phyloP scores from a whole-genome alignment of 2,329 filamentous ascomycete species.

The Lecanosticta acicola region DNA sequence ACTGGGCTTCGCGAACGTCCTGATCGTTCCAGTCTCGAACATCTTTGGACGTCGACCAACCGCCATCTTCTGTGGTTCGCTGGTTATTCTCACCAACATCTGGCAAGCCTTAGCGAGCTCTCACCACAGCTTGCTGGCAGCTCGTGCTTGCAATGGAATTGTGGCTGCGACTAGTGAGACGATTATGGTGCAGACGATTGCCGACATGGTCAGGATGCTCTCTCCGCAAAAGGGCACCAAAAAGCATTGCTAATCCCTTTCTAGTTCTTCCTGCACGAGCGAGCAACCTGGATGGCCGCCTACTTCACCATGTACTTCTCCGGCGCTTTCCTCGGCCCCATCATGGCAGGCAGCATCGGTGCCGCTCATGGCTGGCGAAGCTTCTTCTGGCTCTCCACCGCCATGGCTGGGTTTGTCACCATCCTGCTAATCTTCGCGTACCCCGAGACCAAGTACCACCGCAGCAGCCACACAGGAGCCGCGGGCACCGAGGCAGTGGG shows the following conservation, averaged over 20 bases:
- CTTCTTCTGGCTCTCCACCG: constrained; percentile 44
- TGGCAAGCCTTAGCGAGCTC: constrained; percentile 42
- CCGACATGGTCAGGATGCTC: constrained; percentile 31
- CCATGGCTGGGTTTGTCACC: constrained; percentile 37
- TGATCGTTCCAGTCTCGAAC: constrained; percentile 42
- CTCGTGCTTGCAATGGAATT: constrained; percentile 40
- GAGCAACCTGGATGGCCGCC: constrained; percentile 24
- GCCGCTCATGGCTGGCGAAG: constrained; percentile 40
- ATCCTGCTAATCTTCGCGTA: constrained; percentile 38
- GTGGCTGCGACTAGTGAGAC: constrained; percentile 42
- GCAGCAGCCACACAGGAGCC: constrained; percentile 14
- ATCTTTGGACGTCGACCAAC: constrained; percentile 41
- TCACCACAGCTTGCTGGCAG: constrained; percentile 39
- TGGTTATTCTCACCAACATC: constrained; percentile 39
- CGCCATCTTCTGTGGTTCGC: constrained; percentile 36
- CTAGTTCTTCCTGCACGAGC: constrained; percentile 40
- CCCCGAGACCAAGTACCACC: constrained; percentile 41
- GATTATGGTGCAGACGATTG: constrained; percentile 41
- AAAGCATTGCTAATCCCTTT: too few relatives aligned
- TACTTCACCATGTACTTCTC: constrained; percentile 36
- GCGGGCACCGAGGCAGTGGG: constrained; percentile 1
- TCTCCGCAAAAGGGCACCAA: too few relatives aligned
- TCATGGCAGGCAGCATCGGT: constrained; percentile 41
- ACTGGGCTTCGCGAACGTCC: constrained; percentile 41
- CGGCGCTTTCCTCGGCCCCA: constrained; percentile 40